Conservation (phyloP, 768 basidiomycete genomes). For the Calvatia gigantea region DNA sequence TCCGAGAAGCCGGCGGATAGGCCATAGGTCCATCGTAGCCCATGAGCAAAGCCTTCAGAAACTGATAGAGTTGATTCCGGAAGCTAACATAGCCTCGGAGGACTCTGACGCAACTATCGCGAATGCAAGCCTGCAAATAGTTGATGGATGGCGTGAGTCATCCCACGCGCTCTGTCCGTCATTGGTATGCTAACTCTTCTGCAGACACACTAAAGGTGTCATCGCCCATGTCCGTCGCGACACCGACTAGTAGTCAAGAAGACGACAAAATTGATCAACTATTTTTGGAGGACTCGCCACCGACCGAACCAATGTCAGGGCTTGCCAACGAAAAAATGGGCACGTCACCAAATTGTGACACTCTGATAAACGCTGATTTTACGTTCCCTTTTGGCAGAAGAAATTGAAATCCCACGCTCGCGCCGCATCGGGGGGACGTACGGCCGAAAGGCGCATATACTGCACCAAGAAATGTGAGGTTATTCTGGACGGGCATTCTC, state of each 20-base stretch:
- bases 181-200: neutral
- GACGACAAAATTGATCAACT: slow-evolving; percentile 53
- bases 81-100: slow-evolving; percentile 12
- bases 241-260: slow-evolving; percentile 34
- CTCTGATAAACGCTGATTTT: too few relatives aligned
- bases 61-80: slow-evolving; percentile 11
- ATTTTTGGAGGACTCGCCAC: slow-evolving; percentile 44
- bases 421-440: slow-evolving; percentile 40
- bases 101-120: slow-evolving; percentile 42
- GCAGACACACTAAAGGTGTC: slow-evolving; percentile 8
- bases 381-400: slow-evolving; percentile 38
- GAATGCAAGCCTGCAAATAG: slow-evolving; percentile 50
- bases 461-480: slow-evolving; percentile 26
- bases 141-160: slow-evolving; percentile 64
- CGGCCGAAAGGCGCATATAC: slow-evolving; percentile 24
- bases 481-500: neutral
- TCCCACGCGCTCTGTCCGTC: neutral
- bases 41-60: slow-evolving; percentile 8
- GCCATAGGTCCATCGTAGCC: slow-evolving; percentile 11
- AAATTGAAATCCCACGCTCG: slow-evolving; percentile 49
- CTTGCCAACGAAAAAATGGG: slow-evolving; percentile 49
- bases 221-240: neutral
- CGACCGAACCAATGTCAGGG: slow-evolving; percentile 37
- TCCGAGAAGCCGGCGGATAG: slow-evolving; percentile 27
- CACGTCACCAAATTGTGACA: slow-evolving; percentile 24